phyloP scores from a whole-genome alignment of 2,329 filamentous ascomycete species.

The Alternaria sp. region DNA sequence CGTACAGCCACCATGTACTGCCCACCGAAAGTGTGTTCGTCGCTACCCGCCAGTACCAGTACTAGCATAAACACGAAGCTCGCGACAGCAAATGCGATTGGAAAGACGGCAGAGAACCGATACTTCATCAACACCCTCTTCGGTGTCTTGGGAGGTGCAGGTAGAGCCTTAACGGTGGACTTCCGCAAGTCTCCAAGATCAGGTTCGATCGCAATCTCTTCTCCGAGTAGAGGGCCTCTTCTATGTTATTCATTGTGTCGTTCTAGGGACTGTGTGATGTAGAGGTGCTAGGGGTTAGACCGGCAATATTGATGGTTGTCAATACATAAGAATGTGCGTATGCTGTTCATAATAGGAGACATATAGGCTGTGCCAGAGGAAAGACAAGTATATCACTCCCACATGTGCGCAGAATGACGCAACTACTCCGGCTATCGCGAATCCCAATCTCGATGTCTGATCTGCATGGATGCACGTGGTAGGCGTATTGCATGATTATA shows the following conservation, averaged over 20 bases:
- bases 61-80: slow-evolving; percentile 31
- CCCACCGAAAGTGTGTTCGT: slow-evolving; percentile 20
- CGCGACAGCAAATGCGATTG: slow-evolving; percentile 22
- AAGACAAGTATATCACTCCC: background rate
- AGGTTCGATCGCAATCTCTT: slow-evolving; percentile 27
- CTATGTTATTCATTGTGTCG: slow-evolving; percentile 11
- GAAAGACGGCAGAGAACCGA: slow-evolving; percentile 31
- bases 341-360: background rate
- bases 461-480: slow-evolving; percentile 18
- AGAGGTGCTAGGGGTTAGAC: background rate
- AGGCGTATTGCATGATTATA: slow-evolving; percentile 6
- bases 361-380: background rate
- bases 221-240: slow-evolving; percentile 16
- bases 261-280: background rate
- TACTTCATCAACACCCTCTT: slow-evolving; percentile 32
- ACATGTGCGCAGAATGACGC: slow-evolving; percentile 10
- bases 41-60: slow-evolving; percentile 29
- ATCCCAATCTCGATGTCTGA: background rate
- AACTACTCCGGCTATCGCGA: background rate
- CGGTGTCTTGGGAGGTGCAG: slow-evolving; percentile 30
- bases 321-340: background rate
- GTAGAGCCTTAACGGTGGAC: slow-evolving; percentile 32
- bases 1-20: slow-evolving; percentile 35
- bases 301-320: background rate
- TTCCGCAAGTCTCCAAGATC: slow-evolving; percentile 35